These are phyloP conservation scores for Carpinus fangiana DNA, from an alignment of 306 rosid genomes.

Conservation along the genomic window DNA sequence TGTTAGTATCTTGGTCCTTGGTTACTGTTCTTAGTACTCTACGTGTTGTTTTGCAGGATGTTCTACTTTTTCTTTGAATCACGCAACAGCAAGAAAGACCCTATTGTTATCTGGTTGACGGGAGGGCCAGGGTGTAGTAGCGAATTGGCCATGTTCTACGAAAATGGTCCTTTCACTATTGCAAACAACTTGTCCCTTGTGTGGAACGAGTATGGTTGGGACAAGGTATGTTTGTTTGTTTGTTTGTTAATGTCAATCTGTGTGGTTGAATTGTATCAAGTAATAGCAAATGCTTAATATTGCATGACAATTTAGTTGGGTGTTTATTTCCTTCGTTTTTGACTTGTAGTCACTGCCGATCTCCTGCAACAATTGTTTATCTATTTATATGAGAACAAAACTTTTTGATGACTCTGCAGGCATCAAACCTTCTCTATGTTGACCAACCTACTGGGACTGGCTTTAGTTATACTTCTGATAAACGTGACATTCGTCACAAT, in stretches of 20 bases:
- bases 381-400: slow-evolving; percentile 17
- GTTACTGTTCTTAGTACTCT: slow-evolving; percentile 19
- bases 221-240: slow-evolving; percentile 52
- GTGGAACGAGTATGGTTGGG: slow-evolving; percentile 97
- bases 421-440: slow-evolving; percentile 85
- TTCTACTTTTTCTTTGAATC: slow-evolving; percentile 94
- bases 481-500: slow-evolving; percentile 77
- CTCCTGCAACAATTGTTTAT: slow-evolving; percentile 1
- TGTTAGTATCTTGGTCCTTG: neutral
- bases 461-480: slow-evolving; percentile 79
- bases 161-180: slow-evolving; percentile 86
- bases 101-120: slow-evolving; percentile 95
- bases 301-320: neutral
- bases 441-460: slow-evolving; percentile 99
- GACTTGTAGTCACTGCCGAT: neutral
- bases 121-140: slow-evolving; percentile 99
- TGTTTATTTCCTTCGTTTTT: neutral
- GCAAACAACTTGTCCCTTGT: slow-evolving; percentile 84
- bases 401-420: slow-evolving; percentile 52
- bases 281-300: neutral
- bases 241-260: neutral
- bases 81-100: slow-evolving; percentile 71
- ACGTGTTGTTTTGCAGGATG: slow-evolving; percentile 56
- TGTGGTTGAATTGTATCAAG: slow-evolving; percentile 10
- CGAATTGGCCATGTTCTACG: slow-evolving; percentile 94